Evolutionary conservation across 352 stramenopile species (phyloP), one percentile per base, ranked within the genome.

Genomic region (Elongisporangium anandrum): DNA sequence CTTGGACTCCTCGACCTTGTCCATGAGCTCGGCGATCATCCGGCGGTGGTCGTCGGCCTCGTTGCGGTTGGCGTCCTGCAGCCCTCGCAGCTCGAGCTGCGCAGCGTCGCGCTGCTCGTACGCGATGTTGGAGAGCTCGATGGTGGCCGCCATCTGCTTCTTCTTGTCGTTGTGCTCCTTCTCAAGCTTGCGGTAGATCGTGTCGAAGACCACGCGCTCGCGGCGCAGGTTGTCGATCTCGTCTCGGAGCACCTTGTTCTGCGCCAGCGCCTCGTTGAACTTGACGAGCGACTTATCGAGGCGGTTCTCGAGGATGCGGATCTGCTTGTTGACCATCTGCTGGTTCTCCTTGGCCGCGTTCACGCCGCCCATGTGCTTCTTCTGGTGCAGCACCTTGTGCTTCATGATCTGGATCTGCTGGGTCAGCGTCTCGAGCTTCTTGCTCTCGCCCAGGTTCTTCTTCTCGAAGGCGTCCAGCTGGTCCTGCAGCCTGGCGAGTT

Each of bases 201-300:
- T 94, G 61, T 98, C 95, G 68, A 98, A 98, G 21, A 97, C 87
- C 3, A 98, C 90, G 48, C 95, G 81, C 66, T 99, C 94, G 16
- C 90, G 79, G 23, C 95, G 77, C 52, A 98, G 67, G 57, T 97
- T 92, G 70, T 99, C 94, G 65, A 98, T 98, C 54, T 98, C 77
- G 64, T 97, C 80, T 10, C 91, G 75, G 23, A 98, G 61, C 21
- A 81, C 65, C 64, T 98, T 98, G 69, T 98, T 98, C 38, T 94
- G 74, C 15, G 92, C 89, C 8, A 98, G 79, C 49, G 88, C 88
- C 66, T 98, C 94, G 69, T 99, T 99, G 60, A 98, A 99, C 69
- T 98, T 98, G 29, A 98, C 75, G 16, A 99, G 75, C 23, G 95
- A 96, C 75, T 99, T 98, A 75, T 99, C 95, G 45, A 99, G 77